Evolutionary conservation across 139 green algal genomes (phyloP).

Genomic region (Nannochloris sp.): DNA sequence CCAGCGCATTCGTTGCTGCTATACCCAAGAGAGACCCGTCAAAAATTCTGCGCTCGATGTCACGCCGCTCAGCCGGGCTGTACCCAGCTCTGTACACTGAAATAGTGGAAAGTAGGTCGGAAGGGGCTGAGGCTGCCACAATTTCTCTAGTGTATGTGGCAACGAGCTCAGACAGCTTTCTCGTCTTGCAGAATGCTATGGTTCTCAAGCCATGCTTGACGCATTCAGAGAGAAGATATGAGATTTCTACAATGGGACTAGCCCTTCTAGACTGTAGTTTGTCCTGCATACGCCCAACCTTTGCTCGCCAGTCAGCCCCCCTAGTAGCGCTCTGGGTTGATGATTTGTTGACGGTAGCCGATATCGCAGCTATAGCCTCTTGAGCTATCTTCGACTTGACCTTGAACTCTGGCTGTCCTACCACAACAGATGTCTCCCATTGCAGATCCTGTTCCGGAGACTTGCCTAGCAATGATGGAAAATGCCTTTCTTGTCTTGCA

Average conservation of each 20-base stretch:
- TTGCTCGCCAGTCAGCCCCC: background rate
- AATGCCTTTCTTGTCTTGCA: conserved; percentile 2
- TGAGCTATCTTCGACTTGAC: background rate
- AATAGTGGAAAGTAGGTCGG: conserved; percentile 42
- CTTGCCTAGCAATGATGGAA: background rate
- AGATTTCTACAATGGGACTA: conserved; percentile 84
- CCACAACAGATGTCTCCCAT: background rate
- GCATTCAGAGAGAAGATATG: conserved; percentile 37
- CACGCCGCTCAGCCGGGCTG: conserved; percentile 48
- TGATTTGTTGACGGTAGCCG: background rate
- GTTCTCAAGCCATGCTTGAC: conserved; percentile 69
- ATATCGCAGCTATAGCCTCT: background rate
- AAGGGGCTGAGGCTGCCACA: conserved; percentile 52
- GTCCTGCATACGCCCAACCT: background rate
- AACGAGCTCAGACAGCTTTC: conserved; percentile 95
- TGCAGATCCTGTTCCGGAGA: background rate
- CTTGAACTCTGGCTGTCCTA: background rate
- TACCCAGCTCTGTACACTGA: conserved; percentile 60
- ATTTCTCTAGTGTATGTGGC: conserved; percentile 71
- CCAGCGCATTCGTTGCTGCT: conserved; percentile 89
- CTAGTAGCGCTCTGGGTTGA: background rate
- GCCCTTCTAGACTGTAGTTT: background rate
- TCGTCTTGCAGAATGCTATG: conserved; percentile 92
- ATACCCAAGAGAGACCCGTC: conserved; percentile 53
- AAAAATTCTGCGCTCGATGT: conserved; percentile 57